Evolutionary conservation across 208 protist species (phyloP).

Genomic region (Acanthamoeba rhysodes): DNA sequence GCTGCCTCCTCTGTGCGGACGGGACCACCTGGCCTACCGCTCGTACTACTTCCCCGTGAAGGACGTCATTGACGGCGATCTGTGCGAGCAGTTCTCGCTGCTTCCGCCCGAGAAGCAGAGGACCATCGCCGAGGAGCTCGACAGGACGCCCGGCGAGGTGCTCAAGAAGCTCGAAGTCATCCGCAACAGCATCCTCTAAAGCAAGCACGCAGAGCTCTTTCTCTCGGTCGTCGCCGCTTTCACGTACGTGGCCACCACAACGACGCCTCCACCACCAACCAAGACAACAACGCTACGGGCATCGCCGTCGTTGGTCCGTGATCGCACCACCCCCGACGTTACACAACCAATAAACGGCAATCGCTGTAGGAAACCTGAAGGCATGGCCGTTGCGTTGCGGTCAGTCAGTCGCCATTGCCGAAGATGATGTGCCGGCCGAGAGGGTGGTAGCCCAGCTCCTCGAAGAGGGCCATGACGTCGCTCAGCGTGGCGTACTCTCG

Average conservation of each 20-base stretch:
- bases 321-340: too few relatives aligned
- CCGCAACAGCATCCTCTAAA: slow-evolving; percentile 81
- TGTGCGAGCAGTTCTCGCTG: slow-evolving; percentile 91
- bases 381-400: too few relatives aligned
- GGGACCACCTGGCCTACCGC: slow-evolving; percentile 93
- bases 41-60: slow-evolving; percentile 94
- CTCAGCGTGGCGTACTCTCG: not conserved
- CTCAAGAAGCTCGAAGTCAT: slow-evolving; percentile 93
- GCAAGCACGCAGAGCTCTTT: not conserved
- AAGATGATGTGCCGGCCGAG: slow-evolving; percentile 23
- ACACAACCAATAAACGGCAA: not conserved
- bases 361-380: too few relatives aligned
- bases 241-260: not conserved
- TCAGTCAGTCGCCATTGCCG: not conserved
- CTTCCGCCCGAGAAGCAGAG: slow-evolving; percentile 85
- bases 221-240: too few relatives aligned
- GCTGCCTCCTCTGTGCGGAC: slow-evolving; percentile 89
- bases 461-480: not conserved
- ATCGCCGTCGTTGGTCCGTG: too few relatives aligned
- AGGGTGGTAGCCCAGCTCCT: not conserved
- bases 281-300: too few relatives aligned
- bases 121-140: slow-evolving; percentile 90
- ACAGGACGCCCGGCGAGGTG: slow-evolving; percentile 89
- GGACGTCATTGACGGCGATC: slow-evolving; percentile 93
- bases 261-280: not conserved